Evolutionary conservation across 495 filamentous ascomycete species (phyloP).

Genomic region (Hypoxylon perforatum): DNA sequence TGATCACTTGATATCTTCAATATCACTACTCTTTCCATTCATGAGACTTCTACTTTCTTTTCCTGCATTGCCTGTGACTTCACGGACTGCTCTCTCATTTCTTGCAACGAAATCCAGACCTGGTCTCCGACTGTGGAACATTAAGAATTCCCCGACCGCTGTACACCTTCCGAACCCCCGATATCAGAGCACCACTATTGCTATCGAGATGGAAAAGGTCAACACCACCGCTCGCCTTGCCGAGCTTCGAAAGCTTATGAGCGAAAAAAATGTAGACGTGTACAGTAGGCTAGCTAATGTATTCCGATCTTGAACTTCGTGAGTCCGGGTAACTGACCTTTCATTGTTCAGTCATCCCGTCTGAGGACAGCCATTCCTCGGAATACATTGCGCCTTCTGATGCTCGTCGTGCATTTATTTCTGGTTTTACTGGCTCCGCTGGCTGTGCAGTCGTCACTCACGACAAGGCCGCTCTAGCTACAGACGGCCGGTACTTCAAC

Average conservation of each 20-base stretch:
- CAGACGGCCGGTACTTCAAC: constrained; percentile 98
- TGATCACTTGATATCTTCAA: constrained; percentile 2
- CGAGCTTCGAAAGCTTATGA: constrained; percentile 87
- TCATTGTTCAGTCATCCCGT: constrained; percentile 80
- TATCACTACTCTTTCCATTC: constrained; percentile 18
- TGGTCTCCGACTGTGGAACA: constrained; percentile 25
- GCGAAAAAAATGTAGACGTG: constrained; percentile 84
- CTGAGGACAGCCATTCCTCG: constrained; percentile 96
- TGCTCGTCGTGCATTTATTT: constrained; percentile 90
- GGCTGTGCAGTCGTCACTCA: constrained; percentile 90
- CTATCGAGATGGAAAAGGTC: constrained; percentile 81
- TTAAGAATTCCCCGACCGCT: constrained; percentile 1
- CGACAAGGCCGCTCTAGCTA: constrained; percentile 89
- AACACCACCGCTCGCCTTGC: constrained; percentile 82
- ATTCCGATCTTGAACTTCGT: constrained; percentile 10
- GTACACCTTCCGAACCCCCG: constrained; percentile 13
- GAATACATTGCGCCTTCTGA: constrained; percentile 98
- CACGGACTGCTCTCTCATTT: constrained; percentile 22
- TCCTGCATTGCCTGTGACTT: constrained; percentile 28
- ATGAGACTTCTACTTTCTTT: constrained; percentile 35
- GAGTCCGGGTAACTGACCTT: constrained; percentile 27
- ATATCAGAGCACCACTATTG: constrained; percentile 33
- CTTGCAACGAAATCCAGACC: constrained; percentile 14
- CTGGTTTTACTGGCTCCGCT: constrained; percentile 94
- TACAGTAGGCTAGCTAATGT: constrained; percentile 77